Conservation (phyloP, 345 rosid species). For the Zanthoxylum bungeanum region DNA sequence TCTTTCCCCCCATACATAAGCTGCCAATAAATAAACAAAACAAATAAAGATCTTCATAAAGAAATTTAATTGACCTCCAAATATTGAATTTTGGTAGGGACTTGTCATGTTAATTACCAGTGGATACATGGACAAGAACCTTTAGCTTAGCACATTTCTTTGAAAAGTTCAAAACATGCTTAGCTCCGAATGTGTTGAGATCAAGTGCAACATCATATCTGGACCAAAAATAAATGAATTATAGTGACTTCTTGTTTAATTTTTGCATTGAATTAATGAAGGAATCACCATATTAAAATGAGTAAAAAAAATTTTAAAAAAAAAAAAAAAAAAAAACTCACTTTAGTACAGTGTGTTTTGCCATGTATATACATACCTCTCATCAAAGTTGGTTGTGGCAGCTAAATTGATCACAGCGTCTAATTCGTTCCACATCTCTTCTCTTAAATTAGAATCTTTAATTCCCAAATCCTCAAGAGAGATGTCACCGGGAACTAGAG, state of each 20-base stretch:
- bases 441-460: slow-evolving; percentile 29
- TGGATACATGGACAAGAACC: slow-evolving; percentile 57
- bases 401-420: slow-evolving; percentile 63
- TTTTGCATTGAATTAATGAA: neutral
- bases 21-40: slow-evolving; percentile 20
- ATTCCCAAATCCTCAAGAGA: slow-evolving; percentile 46
- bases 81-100: neutral
- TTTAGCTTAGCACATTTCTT: slow-evolving; percentile 37
- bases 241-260: neutral
- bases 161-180: slow-evolving; percentile 38
- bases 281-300: too few relatives aligned
- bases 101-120: slow-evolving; percentile 33
- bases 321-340: too few relatives aligned
- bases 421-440: slow-evolving; percentile 43
- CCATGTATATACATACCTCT: slow-evolving; percentile 40
- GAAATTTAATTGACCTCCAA: neutral
- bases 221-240: neutral
- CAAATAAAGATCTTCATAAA: neutral
- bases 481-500: slow-evolving; percentile 52
- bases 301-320: too few relatives aligned
- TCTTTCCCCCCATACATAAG: slow-evolving; percentile 61
- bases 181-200: slow-evolving; percentile 51
- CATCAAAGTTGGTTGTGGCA: slow-evolving; percentile 72
- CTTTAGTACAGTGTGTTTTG: too few relatives aligned
- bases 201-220: slow-evolving; percentile 65